phyloP scores from a whole-genome alignment of 202 grass and related monocot species.

The Setaria viridis region DNA sequence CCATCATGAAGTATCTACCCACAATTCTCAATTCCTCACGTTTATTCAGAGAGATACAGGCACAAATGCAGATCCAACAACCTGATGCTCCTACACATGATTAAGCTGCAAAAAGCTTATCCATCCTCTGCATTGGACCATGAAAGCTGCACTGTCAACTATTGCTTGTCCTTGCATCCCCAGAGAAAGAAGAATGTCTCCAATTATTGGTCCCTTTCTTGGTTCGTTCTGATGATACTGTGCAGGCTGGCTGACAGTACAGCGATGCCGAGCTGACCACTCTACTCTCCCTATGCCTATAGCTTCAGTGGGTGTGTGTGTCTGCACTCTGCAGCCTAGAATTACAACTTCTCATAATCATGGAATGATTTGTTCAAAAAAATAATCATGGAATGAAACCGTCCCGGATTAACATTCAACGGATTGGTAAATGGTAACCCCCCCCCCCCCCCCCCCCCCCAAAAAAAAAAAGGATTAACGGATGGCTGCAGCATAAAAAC shows the following conservation, averaged over 20 bases:
- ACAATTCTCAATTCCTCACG: slow-evolving; percentile 1
- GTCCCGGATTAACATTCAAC: background rate
- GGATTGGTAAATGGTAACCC: too few species aligned
- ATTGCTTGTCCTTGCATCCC: slow-evolving; percentile 4
- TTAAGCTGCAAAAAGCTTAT: slow-evolving; percentile 32
- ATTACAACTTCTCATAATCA: background rate
- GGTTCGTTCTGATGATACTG: too few species aligned
- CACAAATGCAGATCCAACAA: slow-evolving; percentile 39
- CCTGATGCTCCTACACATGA: background rate
- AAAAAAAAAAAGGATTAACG: too few species aligned
- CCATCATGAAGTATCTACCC: background rate
- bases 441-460: too few species aligned
- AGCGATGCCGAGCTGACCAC: too few species aligned
- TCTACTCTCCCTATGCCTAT: too few species aligned
- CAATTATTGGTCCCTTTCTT: too few species aligned
- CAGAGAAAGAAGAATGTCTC: background rate
- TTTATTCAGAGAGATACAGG: slow-evolving; percentile 27
- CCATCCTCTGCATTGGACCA: slow-evolving; percentile 22
- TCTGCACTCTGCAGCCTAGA: background rate
- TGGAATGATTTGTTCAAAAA: background rate
- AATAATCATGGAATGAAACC: background rate
- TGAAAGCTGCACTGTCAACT: background rate
- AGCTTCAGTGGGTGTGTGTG: too few species aligned
- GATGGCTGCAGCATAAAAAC: background rate
- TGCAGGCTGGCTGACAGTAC: too few species aligned